Conservation (phyloP, 257 asterid genomes). For the Fraxinus americana region DNA sequence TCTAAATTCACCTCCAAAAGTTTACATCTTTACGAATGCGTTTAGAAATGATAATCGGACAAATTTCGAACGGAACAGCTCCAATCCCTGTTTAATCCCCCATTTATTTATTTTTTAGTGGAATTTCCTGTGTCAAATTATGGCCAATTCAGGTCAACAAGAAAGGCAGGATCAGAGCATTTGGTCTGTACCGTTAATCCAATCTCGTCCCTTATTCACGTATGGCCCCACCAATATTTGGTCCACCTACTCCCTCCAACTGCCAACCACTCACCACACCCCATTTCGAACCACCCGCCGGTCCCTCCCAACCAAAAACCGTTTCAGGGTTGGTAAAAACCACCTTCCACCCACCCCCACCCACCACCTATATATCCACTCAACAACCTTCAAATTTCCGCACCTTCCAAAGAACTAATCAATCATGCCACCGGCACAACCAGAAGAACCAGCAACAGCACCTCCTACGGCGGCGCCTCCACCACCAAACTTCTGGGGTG, state of each 20-base stretch:
- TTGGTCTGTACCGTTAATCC: not conserved
- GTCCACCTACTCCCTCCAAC: slow-evolving; percentile 41
- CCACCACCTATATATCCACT: slow-evolving; percentile 15
- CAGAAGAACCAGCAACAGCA: slow-evolving; percentile 9
- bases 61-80: too few relatives aligned
- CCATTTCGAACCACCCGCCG: not conserved
- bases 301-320: not conserved
- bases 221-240: slow-evolving; percentile 23
- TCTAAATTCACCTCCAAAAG: too few relatives aligned
- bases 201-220: not conserved
- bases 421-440: slow-evolving; percentile 40
- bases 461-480: slow-evolving; percentile 16
- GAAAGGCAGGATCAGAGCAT: not conserved
- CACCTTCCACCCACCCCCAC: not conserved
- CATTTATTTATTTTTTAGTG: too few relatives aligned
- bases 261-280: too few relatives aligned
- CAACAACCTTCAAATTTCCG: not conserved
- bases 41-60: too few relatives aligned
- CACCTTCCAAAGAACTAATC: not conserved
- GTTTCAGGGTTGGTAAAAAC: slow-evolving; percentile 8
- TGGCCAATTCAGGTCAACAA: not conserved
- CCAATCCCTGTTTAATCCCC: too few relatives aligned
- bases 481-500: slow-evolving; percentile 86
- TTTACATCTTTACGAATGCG: too few relatives aligned
- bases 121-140: too few relatives aligned